Percentiles rank a stretch among this genome's conserved stretches.
Evolutionary conservation across 768 basidiomycete genomes (phyloP).

Genomic region (Trametes elegans): DNA sequence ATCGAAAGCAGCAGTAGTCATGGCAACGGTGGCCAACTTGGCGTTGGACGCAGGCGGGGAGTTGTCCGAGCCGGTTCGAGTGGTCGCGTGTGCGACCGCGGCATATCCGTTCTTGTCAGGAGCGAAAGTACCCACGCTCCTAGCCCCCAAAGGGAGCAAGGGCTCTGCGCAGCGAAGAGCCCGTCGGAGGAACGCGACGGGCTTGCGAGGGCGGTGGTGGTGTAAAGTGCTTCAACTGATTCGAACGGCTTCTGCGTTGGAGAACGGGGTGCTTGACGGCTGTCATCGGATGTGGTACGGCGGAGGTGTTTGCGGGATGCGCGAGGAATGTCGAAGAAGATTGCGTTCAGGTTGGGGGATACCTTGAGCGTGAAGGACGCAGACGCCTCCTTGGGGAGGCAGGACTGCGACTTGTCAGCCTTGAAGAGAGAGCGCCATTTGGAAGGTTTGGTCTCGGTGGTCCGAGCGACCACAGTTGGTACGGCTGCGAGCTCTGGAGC

Average conservation of each 20-base stretch:
- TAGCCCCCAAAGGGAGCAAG: too few species aligned
- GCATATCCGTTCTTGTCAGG: neutral
- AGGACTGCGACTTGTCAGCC: neutral
- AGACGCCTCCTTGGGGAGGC: neutral
- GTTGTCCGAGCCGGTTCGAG: too few species aligned
- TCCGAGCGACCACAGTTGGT: neutral
- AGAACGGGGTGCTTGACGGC: neutral
- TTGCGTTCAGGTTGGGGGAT: neutral
- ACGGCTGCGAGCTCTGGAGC: neutral
- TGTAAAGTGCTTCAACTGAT: neutral
- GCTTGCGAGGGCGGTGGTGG: neutral
- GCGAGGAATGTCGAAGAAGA: neutral
- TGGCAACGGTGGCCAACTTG: too few species aligned
- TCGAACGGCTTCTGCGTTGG: neutral
- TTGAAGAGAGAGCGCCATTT: neutral
- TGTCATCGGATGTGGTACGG: neutral
- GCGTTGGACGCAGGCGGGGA: too few species aligned
- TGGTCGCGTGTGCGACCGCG: too few species aligned
- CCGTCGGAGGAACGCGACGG: neutral
- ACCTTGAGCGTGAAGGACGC: neutral
- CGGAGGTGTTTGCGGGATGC: neutral
- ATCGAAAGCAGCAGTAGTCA: too few species aligned
- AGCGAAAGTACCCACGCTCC: neutral
- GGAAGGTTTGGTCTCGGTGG: neutral
- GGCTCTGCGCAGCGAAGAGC: neutral